A percentile compares a stretch with the other conserved stretches of the same genome.
phyloP scores from a whole-genome alignment of 73 alveolate species.

The Vitrella brassicaformis region DNA sequence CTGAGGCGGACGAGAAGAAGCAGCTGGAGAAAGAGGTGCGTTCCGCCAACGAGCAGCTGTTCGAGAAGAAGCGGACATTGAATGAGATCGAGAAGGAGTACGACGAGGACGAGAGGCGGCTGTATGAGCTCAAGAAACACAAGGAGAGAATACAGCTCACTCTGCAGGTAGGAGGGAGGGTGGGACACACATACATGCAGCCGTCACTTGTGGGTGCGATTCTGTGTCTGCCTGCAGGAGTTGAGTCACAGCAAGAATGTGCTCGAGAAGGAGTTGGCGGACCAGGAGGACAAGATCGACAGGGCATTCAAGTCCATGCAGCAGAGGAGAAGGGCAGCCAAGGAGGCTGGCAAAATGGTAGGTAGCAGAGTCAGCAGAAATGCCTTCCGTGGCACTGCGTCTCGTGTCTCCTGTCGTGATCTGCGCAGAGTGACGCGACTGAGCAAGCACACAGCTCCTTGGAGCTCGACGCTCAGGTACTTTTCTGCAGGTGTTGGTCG shows the following conservation, averaged over 20 bases:
- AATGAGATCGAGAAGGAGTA: conserved; percentile 51
- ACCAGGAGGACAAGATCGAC: not conserved
- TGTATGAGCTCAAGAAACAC: conserved; percentile 39
- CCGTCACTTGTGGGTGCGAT: too few species aligned
- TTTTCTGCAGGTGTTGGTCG: too few species aligned
- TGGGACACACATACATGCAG: too few species aligned
- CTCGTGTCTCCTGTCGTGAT: too few species aligned
- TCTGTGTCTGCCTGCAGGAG: not conserved
- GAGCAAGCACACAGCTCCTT: too few species aligned
- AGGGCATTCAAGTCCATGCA: not conserved
- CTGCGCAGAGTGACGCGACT: too few species aligned
- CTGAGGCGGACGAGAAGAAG: conserved; percentile 53
- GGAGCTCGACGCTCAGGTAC: too few species aligned
- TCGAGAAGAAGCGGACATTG: conserved; percentile 65
- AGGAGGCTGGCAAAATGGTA: not conserved
- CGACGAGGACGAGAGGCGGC: conserved; percentile 60
- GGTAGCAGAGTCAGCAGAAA: too few species aligned
- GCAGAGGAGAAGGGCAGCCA: not conserved
- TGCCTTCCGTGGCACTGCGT: too few species aligned
- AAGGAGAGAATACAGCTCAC: not conserved
- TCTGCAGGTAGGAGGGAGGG: too few species aligned
- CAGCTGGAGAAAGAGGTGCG: conserved; percentile 69
- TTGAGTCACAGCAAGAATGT: not conserved
- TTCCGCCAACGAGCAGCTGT: conserved; percentile 74
- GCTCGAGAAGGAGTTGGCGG: not conserved